phyloP scores from a whole-genome alignment of 345 rosid genomes.

The Arabis hirsuta region DNA sequence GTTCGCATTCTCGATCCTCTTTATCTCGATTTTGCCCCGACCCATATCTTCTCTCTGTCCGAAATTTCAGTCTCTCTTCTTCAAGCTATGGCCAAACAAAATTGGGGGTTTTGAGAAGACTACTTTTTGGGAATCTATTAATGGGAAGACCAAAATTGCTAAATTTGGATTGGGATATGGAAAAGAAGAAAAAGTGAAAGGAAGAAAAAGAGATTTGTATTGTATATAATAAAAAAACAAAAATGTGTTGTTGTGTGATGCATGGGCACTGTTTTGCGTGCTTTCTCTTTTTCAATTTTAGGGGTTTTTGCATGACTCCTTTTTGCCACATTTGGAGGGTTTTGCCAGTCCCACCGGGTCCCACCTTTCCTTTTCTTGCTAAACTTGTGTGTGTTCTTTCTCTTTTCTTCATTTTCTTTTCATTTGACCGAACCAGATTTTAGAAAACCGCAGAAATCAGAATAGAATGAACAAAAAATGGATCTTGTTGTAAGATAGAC shows the following conservation, averaged over 20 bases:
- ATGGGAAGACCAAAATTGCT: constrained; percentile 44
- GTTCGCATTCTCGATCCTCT: constrained; percentile 90
- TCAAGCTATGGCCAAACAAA: constrained; percentile 14
- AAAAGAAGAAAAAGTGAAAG: constrained; percentile 31
- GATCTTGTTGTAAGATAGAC: too few relatives aligned
- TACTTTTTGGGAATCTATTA: constrained; percentile 36
- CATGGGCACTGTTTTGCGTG: constrained; percentile 59
- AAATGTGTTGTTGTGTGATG: constrained; percentile 54
- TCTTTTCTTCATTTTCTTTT: too few relatives aligned
- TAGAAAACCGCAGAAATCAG: too few relatives aligned
- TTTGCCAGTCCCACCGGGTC: constrained; percentile 39
- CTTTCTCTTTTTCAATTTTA: constrained; percentile 36
- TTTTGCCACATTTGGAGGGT: constrained; percentile 54
- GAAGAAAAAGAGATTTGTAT: constrained; percentile 37
- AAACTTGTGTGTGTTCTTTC: too few relatives aligned
- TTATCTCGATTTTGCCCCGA: constrained; percentile 93
- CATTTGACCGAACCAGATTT: too few relatives aligned
- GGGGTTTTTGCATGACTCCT: constrained; percentile 50
- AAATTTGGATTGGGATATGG: constrained; percentile 44
- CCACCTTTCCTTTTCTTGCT: constrained; percentile 34
- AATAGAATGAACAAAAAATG: too few relatives aligned
- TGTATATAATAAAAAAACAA: constrained; percentile 49
- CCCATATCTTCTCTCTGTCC: constrained; percentile 56
- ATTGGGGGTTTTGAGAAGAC: constrained; percentile 37
- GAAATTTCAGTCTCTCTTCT: constrained; percentile 7